These are phyloP conservation scores for Nigrospora osmanthi DNA, from an alignment of 2,329 filamentous ascomycete species.

Conservation along the genomic window DNA sequence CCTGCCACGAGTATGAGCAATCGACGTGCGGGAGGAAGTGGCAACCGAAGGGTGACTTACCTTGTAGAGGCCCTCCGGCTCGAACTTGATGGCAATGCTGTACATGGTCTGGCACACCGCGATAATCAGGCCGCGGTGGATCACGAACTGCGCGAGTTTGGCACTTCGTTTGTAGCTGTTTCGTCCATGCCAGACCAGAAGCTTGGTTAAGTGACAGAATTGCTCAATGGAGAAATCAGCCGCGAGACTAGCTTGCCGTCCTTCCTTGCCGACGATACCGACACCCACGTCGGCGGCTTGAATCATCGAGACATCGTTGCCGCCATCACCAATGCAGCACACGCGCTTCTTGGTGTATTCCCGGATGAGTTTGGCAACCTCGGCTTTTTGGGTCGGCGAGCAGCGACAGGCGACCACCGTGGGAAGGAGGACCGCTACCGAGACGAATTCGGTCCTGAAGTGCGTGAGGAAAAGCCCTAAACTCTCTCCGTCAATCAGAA, in stretches of 20 bases:
- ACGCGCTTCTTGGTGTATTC: conserved; percentile 89
- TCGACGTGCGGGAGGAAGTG: background rate
- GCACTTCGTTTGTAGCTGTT: conserved; percentile 96
- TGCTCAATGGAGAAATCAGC: conserved; percentile 96
- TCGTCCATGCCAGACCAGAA: conserved; percentile 97
- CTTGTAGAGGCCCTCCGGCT: conserved; percentile 89
- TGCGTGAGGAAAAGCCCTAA: conserved; percentile 75
- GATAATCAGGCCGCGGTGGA: conserved; percentile 93
- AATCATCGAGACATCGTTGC: conserved; percentile 99
- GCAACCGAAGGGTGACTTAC: conserved; percentile 21
- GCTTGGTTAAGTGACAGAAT: conserved; percentile 89
- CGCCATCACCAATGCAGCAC: conserved; percentile 95
- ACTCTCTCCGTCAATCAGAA: conserved; percentile 92
- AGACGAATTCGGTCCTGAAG: conserved; percentile 79
- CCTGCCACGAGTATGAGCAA: conserved; percentile 32
- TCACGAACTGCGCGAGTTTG: conserved; percentile 96
- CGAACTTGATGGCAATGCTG: conserved; percentile 85
- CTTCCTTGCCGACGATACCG: conserved; percentile 96
- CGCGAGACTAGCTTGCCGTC: conserved; percentile 85
- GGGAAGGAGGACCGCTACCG: conserved; percentile 77
- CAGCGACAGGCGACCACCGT: conserved; percentile 94
- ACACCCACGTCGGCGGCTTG: conserved; percentile 97
- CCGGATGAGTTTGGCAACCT: conserved; percentile 84
- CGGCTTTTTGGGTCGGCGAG: conserved; percentile 94
- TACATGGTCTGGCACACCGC: conserved; percentile 96